phyloP scores from a whole-genome alignment of 148 eudicot species.

The Vaccinium myrtillus region DNA sequence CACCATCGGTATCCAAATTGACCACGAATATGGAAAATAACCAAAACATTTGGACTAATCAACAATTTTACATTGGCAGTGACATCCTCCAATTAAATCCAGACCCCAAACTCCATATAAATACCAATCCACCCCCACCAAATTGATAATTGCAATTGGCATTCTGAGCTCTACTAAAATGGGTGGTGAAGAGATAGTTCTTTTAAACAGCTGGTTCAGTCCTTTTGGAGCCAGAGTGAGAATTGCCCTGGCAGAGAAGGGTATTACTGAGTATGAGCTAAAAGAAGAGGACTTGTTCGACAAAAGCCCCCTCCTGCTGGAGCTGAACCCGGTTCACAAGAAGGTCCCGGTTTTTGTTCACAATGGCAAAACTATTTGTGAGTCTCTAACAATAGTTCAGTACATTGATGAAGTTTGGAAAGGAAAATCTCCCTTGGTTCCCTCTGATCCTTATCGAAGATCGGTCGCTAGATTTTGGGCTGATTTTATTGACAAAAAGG shows the following conservation, averaged over 20 bases:
- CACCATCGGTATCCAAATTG: background rate
- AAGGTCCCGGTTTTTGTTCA: constrained; percentile 30
- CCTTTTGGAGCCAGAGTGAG: constrained; percentile 27
- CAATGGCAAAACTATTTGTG: constrained; percentile 16
- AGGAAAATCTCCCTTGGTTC: constrained; percentile 11
- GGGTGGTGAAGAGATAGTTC: background rate
- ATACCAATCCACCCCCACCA: background rate
- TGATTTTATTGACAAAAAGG: constrained; percentile 34
- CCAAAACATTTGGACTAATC: background rate
- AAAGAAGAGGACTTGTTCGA: constrained; percentile 21
- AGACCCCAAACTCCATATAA: background rate
- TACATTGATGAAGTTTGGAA: constrained; percentile 32
- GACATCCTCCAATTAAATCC: background rate
- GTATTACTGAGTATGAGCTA: constrained; percentile 14
- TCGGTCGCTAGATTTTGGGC: constrained; percentile 29
- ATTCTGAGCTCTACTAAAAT: background rate
- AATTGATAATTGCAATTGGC: background rate
- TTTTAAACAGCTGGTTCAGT: constrained; percentile 22
- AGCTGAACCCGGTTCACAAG: constrained; percentile 32
- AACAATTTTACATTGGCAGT: background rate
- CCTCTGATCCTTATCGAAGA: constrained; percentile 22
- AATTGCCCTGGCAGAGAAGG: constrained; percentile 32
- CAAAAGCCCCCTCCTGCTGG: constrained; percentile 22
- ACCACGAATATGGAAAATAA: background rate
- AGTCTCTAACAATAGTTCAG: constrained; percentile 18